Base-by-base conservation (phyloP, 306 rosid genomes). In the Prunus armeniaca region DNA sequence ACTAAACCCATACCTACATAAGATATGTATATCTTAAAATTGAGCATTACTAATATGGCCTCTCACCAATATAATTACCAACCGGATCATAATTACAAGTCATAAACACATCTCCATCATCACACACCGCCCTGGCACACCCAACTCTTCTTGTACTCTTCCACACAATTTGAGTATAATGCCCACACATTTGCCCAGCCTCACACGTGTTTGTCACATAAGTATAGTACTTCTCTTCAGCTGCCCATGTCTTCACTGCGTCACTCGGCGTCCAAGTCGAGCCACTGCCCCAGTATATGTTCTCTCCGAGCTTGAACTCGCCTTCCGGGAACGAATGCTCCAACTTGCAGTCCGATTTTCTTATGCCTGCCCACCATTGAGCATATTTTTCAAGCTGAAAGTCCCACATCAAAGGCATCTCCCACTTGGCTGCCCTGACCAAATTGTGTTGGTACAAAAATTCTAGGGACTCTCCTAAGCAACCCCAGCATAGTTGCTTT, bases 121-220 rank as follows among this genome's bases (percentile, higher is more conserved):
- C 93, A 12, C 98, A 93, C 6, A 88, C 89, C 47, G 81, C 90
- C 9, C 98, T 69, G 12, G 93, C 96, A 73, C 98, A 93, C 4
- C 95, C 98, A 51, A 93, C 67, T 38, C 91, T 89, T 22, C 81
- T 79, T 0, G 96, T 93, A 52, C 17, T 85, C 74, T 84, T 82
- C 98, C 98, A 93, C 78, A 93, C 98, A 0, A 93, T 87, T 55
- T 93, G 98, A 41, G 98, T 93, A 67, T 89, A 93, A 74, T 93
- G 98, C 7, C 98, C 98, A 55, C 98, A 93, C 91, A 93, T 89
- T 28, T 91, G 90, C 3, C 89, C 98, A 0, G 69, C 76, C 30
- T 68, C 88, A 64, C 98, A 93, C 0, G 78, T 32, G 18, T 91
- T 93, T 0, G 87, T 88, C 2, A 18, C 62, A n/a, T 93, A 93